A percentile compares a stretch with the other conserved stretches of the same genome.
Evolutionary conservation across 345 rosid genomes (phyloP).

Genomic region (Gossypium bickii): DNA sequence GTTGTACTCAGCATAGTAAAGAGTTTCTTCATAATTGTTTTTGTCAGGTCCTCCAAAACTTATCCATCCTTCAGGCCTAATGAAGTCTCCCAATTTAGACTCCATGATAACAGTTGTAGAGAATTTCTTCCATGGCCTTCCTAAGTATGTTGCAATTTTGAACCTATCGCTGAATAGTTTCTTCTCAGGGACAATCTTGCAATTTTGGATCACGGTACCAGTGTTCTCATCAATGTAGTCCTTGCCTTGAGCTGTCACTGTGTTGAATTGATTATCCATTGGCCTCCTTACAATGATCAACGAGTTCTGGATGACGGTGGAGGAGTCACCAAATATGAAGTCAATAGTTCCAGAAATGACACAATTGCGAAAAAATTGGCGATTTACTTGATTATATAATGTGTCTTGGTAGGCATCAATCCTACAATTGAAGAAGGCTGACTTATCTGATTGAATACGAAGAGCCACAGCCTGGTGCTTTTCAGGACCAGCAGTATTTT

Average conservation of each 20-base stretch:
- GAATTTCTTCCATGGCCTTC: neutral
- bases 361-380: slow-evolving; percentile 14
- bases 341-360: slow-evolving; percentile 54
- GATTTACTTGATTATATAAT: too few relatives aligned
- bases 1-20: slow-evolving; percentile 45
- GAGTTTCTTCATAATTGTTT: slow-evolving; percentile 21
- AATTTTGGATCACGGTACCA: slow-evolving; percentile 51
- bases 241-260: slow-evolving; percentile 48
- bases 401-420: slow-evolving; percentile 32
- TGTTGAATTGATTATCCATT: slow-evolving; percentile 27
- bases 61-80: slow-evolving; percentile 48
- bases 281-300: slow-evolving; percentile 37
- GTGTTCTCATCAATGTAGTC: slow-evolving; percentile 21
- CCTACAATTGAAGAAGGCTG: slow-evolving; percentile 50
- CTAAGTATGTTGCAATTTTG: neutral
- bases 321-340: slow-evolving; percentile 48
- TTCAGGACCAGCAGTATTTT: too few relatives aligned
- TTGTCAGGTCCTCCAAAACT: slow-evolving; percentile 28
- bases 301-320: slow-evolving; percentile 43
- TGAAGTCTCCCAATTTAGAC: slow-evolving; percentile 43
- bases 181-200: slow-evolving; percentile 54
- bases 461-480: slow-evolving; percentile 48
- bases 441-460: slow-evolving; percentile 39
- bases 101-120: slow-evolving; percentile 51
- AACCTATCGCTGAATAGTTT: slow-evolving; percentile 30